These are phyloP conservation scores for Aegilops speltoides DNA, from an alignment of 176 grass and related monocot genomes.

Conservation along the genomic window DNA sequence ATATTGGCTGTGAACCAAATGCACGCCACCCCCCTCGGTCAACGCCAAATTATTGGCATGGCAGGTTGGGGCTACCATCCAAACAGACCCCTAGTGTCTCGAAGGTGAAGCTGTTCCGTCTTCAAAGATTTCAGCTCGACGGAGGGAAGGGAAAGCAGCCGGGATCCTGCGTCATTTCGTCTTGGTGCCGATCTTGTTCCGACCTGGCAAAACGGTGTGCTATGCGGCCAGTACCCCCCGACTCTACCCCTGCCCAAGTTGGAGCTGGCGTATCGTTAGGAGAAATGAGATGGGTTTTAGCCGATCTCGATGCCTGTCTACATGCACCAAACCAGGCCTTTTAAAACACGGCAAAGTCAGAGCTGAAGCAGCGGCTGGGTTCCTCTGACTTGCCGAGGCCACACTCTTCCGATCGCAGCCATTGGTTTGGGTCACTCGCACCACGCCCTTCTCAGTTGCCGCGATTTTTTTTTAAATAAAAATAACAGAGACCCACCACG, in stretches of 20 bases:
- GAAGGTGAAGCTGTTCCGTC: background rate
- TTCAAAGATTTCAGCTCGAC: no score
- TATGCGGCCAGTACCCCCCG: background rate
- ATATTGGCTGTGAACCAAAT: no score
- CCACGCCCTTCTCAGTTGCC: no score
- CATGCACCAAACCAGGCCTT: no score
- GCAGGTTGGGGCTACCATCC: no score
- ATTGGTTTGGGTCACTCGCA: background rate
- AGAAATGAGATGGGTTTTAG: background rate
- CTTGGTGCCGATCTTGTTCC: background rate
- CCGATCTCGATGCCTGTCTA: background rate
- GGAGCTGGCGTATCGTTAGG: background rate
- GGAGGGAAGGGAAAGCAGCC: background rate
- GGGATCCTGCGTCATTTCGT: background rate
- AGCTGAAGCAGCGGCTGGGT: background rate
- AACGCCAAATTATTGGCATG: no score
- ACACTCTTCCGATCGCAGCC: background rate
- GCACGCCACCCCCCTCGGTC: no score
- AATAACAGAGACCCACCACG: background rate
- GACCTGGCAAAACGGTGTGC: background rate
- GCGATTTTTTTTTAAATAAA: no score
- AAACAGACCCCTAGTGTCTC: no score
- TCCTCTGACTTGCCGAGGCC: conserved; percentile 18
- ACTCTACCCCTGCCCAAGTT: background rate
- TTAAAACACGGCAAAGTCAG: conserved; percentile 31